A percentile compares a stretch with the other conserved stretches of the same genome.
Conservation (phyloP, 2,329 filamentous ascomycete species). For the Fusarium caatingaense region DNA sequence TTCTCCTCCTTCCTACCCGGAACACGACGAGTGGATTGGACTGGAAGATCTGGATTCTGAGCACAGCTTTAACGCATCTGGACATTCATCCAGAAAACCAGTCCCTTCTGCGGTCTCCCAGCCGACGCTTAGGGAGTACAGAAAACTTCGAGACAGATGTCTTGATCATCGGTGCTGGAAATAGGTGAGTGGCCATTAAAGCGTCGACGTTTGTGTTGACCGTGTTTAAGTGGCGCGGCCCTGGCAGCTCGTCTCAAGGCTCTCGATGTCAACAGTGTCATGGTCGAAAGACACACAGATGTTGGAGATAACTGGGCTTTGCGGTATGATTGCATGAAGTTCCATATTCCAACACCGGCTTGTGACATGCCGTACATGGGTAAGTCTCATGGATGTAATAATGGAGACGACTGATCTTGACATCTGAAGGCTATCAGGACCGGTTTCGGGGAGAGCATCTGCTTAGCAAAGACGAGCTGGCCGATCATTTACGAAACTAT, state of each 20-base stretch:
- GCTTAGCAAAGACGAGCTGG: constrained; percentile 28
- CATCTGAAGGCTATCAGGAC: constrained; percentile 15
- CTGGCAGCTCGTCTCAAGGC: constrained; percentile 30
- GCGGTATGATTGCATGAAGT: constrained; percentile 29
- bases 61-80: constrained; percentile 23
- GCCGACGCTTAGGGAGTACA: neutral
- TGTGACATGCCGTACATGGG: constrained; percentile 30
- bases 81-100: constrained; percentile 17
- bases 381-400: neutral
- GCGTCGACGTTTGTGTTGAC: rapidly evolving
- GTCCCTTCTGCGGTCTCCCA: neutral
- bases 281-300: constrained; percentile 16
- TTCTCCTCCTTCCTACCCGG: constrained; percentile 14
- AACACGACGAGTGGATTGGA: rapidly evolving
- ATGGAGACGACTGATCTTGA: neutral
- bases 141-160: neutral
- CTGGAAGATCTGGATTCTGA: constrained; percentile 37
- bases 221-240: neutral
- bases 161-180: constrained; percentile 33
- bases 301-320: constrained; percentile 34
- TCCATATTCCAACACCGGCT: constrained; percentile 32
- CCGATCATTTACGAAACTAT: constrained; percentile 15
- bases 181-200: constrained; percentile 1
- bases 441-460: constrained; percentile 15
- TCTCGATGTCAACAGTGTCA: constrained; percentile 22